Percentiles rank a stretch among this genome's conserved stretches.
Conservation (phyloP, 495 filamentous ascomycete genomes). For the Annulohypoxylon bovei region DNA sequence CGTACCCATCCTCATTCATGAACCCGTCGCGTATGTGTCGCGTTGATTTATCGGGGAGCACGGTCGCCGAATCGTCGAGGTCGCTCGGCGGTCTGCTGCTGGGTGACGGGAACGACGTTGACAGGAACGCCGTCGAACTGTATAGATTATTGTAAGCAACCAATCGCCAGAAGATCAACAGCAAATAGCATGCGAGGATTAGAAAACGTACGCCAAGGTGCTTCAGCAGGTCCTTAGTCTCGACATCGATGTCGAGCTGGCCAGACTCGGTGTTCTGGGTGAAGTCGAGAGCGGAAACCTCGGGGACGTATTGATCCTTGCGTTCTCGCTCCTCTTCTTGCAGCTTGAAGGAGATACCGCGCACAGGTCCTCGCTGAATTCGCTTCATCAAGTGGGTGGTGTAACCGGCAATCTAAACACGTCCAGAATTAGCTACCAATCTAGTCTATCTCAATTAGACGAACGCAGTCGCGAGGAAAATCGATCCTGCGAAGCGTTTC, state of each 20-base stretch:
- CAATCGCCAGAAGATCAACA: neutral
- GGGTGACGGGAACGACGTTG: constrained; percentile 88
- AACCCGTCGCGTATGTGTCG: constrained; percentile 33
- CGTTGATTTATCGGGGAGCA: constrained; percentile 53
- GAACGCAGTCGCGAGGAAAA: neutral
- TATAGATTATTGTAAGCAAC: constrained; percentile 37
- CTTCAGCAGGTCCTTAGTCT: constrained; percentile 99
- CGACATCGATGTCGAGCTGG: constrained; percentile 90
- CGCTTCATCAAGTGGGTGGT: constrained; percentile 98
- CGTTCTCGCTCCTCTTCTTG: constrained; percentile 99
- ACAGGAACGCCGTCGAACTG: constrained; percentile 98
- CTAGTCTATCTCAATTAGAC: neutral
- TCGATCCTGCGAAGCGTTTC: neutral
- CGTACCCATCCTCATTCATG: constrained; percentile 26
- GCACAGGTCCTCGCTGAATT: constrained; percentile 98
- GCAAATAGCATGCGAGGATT: neutral
- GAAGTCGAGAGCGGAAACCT: constrained; percentile 98
- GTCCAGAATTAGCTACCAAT: constrained; percentile 24
- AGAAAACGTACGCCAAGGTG: constrained; percentile 86
- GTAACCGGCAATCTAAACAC: constrained; percentile 83
- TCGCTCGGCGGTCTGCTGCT: constrained; percentile 85
- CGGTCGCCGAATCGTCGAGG: constrained; percentile 63
- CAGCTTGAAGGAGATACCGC: constrained; percentile 99
- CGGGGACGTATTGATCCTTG: constrained; percentile 99
- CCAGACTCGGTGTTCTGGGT: constrained; percentile 89